Evolutionary conservation across 1,284 basidiomycete species (phyloP), one percentile per base, ranked within the genome.

Genomic region (Retiboletus flavoniger): DNA sequence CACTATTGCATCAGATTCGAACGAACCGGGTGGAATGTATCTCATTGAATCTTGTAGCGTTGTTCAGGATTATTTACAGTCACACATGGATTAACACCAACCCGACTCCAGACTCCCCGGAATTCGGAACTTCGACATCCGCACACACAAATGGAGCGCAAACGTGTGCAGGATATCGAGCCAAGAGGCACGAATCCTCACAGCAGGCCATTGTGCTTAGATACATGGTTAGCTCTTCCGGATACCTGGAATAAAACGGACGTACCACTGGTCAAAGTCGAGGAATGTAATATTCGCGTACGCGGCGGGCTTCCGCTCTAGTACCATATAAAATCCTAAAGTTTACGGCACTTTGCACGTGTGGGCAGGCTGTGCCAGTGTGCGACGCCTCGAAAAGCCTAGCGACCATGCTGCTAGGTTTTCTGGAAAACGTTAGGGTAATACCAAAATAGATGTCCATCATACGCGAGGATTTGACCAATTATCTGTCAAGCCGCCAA

Each of bases 381-480:
- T 52, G 50, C 14, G 36, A 40, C 17, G 21, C 38, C 11, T 34
- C 28, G 28, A 34, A 42, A 34, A n/a, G 9, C 8, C 14, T 14
- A 45, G 41, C 39, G 36, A 31, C 29, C 31, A 53, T 4, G 19
- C 44, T 17, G 44, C 47, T 39, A 9, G 17, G 4, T 19, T 10
- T 34, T 39, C 34, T 42, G 45, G 19, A 38, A 42, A 52, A 49
- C 11, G 21, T 35, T 35, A 29, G 35, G 24, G 21, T 4, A 14
- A 13, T n/a, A 24, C 31, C 31, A 60, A 60, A 50, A 53, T 53
- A 48, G 21, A 38, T 13, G n/a, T 24, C 26, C 36, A 59, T 55
- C 48, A 45, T 28, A 51, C 7, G 28, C 14, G 28, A 47, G 26
- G 14, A 7, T 19, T 38, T 8, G 13, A 24, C 32, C 32, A 38